A percentile compares a stretch with the other conserved stretches of the same genome.
Conservation (phyloP, 2,329 filamentous ascomycete genomes). For the Camillea tinctor region DNA sequence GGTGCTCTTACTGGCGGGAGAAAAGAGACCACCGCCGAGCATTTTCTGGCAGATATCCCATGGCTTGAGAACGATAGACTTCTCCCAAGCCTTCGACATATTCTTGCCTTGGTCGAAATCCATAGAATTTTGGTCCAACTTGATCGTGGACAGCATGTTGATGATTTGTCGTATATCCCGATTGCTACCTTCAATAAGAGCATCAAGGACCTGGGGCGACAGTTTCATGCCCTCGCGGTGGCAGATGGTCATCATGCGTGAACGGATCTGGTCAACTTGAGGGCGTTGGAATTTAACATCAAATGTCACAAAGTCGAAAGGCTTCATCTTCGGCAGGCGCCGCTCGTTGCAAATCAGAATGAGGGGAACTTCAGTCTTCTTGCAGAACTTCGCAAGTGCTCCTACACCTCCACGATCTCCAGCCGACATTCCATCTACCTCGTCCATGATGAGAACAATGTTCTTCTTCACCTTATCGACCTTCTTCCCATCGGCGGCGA, state of each 20-base stretch:
- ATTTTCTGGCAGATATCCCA: constrained; percentile 98
- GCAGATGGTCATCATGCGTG: constrained; percentile 91
- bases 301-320: constrained; percentile 82
- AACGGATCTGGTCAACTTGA: constrained; percentile 86
- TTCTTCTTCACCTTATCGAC: constrained; percentile 85
- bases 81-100: constrained; percentile 98
- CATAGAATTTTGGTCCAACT: constrained; percentile 79
- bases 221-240: constrained; percentile 88
- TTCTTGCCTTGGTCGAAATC: constrained; percentile 82
- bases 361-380: constrained; percentile 89
- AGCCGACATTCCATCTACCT: constrained; percentile 98
- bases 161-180: constrained; percentile 97
- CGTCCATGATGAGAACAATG: constrained; percentile 95
- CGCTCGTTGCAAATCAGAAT: constrained; percentile 98
- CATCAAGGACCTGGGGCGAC: constrained; percentile 79
- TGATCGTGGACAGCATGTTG: constrained; percentile 96
- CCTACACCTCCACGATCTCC: constrained; percentile 95
- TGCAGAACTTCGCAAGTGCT: constrained; percentile 89
- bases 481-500: constrained; percentile 77
- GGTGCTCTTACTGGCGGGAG: constrained; percentile 76
- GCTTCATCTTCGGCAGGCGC: constrained; percentile 93
- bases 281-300: constrained; percentile 87
- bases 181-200: constrained; percentile 90
- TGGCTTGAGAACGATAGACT: constrained; percentile 92
- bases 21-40: constrained; percentile 82